Evolutionary conservation across 371 early-diverging fungal species (phyloP).

Genomic region (Chytridium lagenaria): DNA sequence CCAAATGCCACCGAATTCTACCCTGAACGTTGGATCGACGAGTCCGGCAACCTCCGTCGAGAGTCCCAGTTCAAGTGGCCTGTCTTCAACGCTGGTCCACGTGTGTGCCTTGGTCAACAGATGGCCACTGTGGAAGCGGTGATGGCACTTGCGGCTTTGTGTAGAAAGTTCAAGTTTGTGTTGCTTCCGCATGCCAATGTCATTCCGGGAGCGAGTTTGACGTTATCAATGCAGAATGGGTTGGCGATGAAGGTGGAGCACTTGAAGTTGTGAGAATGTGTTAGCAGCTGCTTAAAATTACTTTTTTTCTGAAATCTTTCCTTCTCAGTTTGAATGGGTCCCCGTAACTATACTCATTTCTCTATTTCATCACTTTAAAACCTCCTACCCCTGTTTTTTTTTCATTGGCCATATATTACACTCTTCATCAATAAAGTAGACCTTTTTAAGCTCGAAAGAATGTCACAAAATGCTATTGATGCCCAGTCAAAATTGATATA

Average conservation of each 20-base stretch:
- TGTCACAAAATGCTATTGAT: too few relatives aligned
- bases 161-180: slow-evolving; percentile 19
- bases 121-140: slow-evolving; percentile 37
- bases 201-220: not conserved
- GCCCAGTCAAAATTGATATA: too few relatives aligned
- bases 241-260: not conserved
- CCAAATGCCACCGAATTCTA: slow-evolving; percentile 59
- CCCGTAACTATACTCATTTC: too few relatives aligned
- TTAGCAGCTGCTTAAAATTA: too few relatives aligned
- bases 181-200: slow-evolving; percentile 1
- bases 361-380: too few relatives aligned
- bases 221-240: slow-evolving; percentile 26
- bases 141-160: slow-evolving; percentile 18
- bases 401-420: too few relatives aligned
- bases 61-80: not conserved
- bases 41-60: not conserved
- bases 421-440: too few relatives aligned
- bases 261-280: too few relatives aligned
- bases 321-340: too few relatives aligned
- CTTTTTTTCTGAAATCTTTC: too few relatives aligned
- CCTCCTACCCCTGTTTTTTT: too few relatives aligned
- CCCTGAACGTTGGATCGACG: slow-evolving; percentile 62
- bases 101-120: slow-evolving; percentile 60
- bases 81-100: slow-evolving; percentile 22
- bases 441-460: too few relatives aligned